Evolutionary conservation across 495 filamentous ascomycete species (phyloP).

Genomic region (Talaromyces trachyspermus): DNA sequence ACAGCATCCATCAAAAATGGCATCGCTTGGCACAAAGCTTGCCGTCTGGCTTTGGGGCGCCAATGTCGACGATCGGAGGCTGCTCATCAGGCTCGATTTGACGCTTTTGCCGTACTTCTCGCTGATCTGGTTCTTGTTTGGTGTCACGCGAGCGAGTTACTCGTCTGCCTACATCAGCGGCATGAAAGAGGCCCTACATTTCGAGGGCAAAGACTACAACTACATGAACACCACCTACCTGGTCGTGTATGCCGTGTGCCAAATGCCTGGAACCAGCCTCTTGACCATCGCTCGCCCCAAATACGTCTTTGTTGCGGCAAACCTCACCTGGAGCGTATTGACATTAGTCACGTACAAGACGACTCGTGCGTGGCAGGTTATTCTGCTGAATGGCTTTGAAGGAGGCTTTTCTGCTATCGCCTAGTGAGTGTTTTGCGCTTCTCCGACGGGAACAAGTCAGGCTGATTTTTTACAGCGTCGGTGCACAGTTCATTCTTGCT

Average conservation of each 20-base stretch:
- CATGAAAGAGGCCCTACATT: conserved; percentile 28
- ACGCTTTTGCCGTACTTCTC: conserved; percentile 30
- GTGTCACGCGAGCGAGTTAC: conserved; percentile 30
- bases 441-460: neutral
- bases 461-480: conserved; percentile 26
- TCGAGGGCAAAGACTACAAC: conserved; percentile 31
- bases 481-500: conserved; percentile 49
- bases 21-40: conserved; percentile 10
- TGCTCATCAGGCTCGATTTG: conserved; percentile 23
- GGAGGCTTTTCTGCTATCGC: conserved; percentile 30
- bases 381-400: conserved; percentile 28
- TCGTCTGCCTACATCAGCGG: conserved; percentile 32
- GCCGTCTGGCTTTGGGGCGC: conserved; percentile 24
- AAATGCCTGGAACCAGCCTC: conserved; percentile 29
- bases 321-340: conserved; percentile 26
- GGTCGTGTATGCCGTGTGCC: conserved; percentile 30
- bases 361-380: conserved; percentile 28
- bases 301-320: conserved; percentile 29
- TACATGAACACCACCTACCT: conserved; percentile 33
- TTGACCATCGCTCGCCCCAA: conserved; percentile 24
- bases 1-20: no score
- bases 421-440: conserved; percentile 15
- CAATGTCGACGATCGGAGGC: conserved; percentile 20
- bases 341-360: conserved; percentile 27
- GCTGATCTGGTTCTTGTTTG: conserved; percentile 29